These are phyloP conservation scores for Aspergillus awamori DNA, from an alignment of 2,329 filamentous ascomycete species.

Conservation along the genomic window DNA sequence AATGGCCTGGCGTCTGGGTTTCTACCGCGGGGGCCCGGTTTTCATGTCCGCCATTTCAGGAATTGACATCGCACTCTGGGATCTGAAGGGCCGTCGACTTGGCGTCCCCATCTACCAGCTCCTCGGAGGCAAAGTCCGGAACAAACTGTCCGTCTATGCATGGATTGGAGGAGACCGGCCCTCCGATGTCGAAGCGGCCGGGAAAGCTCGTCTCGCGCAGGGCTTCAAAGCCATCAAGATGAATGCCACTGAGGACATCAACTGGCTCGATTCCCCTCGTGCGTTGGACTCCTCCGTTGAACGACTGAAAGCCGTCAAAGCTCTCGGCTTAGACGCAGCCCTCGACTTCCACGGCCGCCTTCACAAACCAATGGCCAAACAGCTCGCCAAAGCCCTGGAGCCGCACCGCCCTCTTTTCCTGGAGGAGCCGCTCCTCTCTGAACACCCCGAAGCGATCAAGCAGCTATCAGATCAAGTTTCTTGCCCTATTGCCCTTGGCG, in stretches of 20 bases:
- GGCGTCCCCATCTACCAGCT: slow-evolving; percentile 73
- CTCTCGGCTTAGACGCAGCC: slow-evolving; percentile 70
- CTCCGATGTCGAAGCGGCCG: slow-evolving; percentile 64
- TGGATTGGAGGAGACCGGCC: slow-evolving; percentile 80
- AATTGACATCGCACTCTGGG: slow-evolving; percentile 79
- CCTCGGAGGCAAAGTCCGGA: slow-evolving; percentile 71
- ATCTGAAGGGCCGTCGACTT: slow-evolving; percentile 68
- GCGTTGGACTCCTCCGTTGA: slow-evolving; percentile 66
- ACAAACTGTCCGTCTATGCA: slow-evolving; percentile 71
- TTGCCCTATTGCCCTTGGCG: slow-evolving; percentile 71
- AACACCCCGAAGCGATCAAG: slow-evolving; percentile 69
- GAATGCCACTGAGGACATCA: slow-evolving; percentile 76
- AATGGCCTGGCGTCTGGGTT: slow-evolving; percentile 68
- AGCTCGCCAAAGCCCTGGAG: slow-evolving; percentile 68
- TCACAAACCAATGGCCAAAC: slow-evolving; percentile 80
- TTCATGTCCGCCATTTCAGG: slow-evolving; percentile 79
- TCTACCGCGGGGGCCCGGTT: slow-evolving; percentile 77
- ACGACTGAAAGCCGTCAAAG: slow-evolving; percentile 69
- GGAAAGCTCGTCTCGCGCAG: slow-evolving; percentile 49
- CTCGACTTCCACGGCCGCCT: slow-evolving; percentile 78
- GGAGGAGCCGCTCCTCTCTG: slow-evolving; percentile 71
- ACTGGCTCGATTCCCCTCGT: slow-evolving; percentile 74
- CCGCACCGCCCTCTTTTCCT: slow-evolving; percentile 73
- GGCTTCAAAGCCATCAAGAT: slow-evolving; percentile 64
- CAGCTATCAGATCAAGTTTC: slow-evolving; percentile 60